These are phyloP conservation scores for Podospora didyma DNA, from an alignment of 495 filamentous ascomycete species.

Conservation along the genomic window DNA sequence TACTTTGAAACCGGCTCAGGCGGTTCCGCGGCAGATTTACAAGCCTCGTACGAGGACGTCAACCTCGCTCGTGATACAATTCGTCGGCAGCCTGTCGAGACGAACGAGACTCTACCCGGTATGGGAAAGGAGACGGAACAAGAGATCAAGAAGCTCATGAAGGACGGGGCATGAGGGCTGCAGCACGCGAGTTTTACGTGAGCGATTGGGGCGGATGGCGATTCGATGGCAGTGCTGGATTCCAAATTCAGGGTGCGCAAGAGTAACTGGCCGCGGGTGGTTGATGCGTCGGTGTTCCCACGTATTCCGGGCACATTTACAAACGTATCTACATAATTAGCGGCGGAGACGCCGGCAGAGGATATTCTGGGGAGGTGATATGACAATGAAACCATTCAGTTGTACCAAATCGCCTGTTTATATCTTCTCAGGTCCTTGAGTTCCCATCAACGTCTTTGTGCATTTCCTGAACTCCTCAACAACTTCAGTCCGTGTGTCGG, in stretches of 20 bases:
- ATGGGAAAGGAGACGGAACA: slow-evolving; percentile 32
- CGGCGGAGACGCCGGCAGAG: slow-evolving; percentile 55
- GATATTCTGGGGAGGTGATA: slow-evolving; percentile 15
- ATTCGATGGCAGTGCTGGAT: slow-evolving; percentile 57
- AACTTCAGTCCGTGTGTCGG: no score
- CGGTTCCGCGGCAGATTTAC: slow-evolving; percentile 34
- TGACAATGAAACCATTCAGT: no score
- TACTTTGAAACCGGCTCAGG: slow-evolving; percentile 42
- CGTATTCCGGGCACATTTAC: slow-evolving; percentile 55
- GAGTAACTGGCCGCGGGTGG: slow-evolving; percentile 54
- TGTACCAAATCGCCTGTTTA: no score
- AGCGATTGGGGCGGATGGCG: slow-evolving; percentile 52
- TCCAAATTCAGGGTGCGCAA: slow-evolving; percentile 54
- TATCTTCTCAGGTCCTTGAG: no score
- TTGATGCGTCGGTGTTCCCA: slow-evolving; percentile 56
- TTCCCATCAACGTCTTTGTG: no score
- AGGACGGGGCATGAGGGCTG: slow-evolving; percentile 53
- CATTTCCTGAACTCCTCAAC: no score
- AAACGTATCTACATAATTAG: slow-evolving; percentile 51
- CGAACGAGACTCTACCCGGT: slow-evolving; percentile 49
- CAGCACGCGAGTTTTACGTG: slow-evolving; percentile 57
- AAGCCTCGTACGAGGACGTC: slow-evolving; percentile 47
- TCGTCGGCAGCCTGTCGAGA: slow-evolving; percentile 26
- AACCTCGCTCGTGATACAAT: slow-evolving; percentile 41
- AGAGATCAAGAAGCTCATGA: slow-evolving; percentile 45